Conservation (phyloP, 1,284 basidiomycete genomes). For the Leccinum discolor region DNA sequence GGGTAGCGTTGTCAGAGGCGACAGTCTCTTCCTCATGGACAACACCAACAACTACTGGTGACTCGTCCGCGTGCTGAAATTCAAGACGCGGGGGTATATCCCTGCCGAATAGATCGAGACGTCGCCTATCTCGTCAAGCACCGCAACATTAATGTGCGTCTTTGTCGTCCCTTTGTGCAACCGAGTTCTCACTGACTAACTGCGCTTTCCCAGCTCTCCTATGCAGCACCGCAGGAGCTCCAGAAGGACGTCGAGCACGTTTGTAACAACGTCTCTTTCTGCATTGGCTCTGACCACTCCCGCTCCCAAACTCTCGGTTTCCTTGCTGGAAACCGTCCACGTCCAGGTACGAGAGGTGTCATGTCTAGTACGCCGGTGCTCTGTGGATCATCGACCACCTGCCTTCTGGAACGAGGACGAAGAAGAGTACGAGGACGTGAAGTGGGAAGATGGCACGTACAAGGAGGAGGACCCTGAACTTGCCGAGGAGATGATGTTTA, state of each 20-base stretch:
- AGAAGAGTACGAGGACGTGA: slow-evolving; percentile 71
- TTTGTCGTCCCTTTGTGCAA: background rate
- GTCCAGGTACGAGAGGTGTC: slow-evolving; percentile 41
- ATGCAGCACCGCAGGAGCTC: slow-evolving; percentile 71
- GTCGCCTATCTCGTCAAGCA: slow-evolving; percentile 96
- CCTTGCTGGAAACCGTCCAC: slow-evolving; percentile 21
- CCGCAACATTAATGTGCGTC: slow-evolving; percentile 91
- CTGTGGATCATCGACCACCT: slow-evolving; percentile 73
- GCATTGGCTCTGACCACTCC: slow-evolving; percentile 43
- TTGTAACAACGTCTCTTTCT: slow-evolving; percentile 51
- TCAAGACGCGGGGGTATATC: slow-evolving; percentile 98
- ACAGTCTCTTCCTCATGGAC: slow-evolving; percentile 92
- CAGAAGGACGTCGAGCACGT: slow-evolving; percentile 56
- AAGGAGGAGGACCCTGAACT: slow-evolving; percentile 67
- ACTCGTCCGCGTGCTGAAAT: slow-evolving; percentile 95
- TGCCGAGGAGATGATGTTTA: slow-evolving; percentile 45
- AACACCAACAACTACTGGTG: slow-evolving; percentile 99
- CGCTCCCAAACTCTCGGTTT: slow-evolving; percentile 47
- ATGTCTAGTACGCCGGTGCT: slow-evolving; percentile 56
- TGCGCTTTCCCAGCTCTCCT: slow-evolving; percentile 57
- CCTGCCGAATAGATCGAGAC: slow-evolving; percentile 99
- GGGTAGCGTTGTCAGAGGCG: slow-evolving; percentile 95
- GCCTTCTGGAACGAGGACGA: slow-evolving; percentile 84
- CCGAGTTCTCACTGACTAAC: background rate
- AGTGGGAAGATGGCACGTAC: slow-evolving; percentile 77